Base-by-base conservation (phyloP, 768 basidiomycete genomes). In the Daedaleopsis sinensis region DNA sequence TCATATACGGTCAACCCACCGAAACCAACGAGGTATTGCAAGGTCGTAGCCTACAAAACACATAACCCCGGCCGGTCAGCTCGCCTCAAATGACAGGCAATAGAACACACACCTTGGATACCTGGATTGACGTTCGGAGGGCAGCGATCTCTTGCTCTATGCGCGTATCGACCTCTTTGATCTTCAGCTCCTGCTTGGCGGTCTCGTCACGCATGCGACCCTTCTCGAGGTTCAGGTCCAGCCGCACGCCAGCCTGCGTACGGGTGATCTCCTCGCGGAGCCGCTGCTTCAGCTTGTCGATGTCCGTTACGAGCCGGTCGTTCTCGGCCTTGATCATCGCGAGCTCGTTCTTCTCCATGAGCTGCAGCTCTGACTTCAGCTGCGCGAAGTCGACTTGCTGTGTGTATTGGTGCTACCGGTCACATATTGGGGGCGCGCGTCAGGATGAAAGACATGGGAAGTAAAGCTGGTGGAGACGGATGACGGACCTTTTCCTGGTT, bases 311-410 rank as follows among this genome's bases (percentile, higher is more conserved):
- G 36, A 99, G 81, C n/a, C 96, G 85, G 72, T 98, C 97, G 68
- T 93, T 98, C 81, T 98, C 96, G 21, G 93, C 90, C 76, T 95
- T 96, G 77, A 98, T 88, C 84, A 92, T 89, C 24, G 94, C 88
- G 37, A 97, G 82, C 71, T 99, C 96, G 66, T 98, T 97, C 84
- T 94, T 95, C 80, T 96, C 95, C 82, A 92, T 93, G 39, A 98
- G 79, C 75, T 98, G 93, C 32, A 99, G 82, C 74, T 97, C 96
- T 21, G 94, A 96, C 78, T 97, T 97, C 65, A 96, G 88, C 73
- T 94, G 92, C 3, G 95, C 92, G 74, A 98, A 97, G 77, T 98
- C 96, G 59, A 98, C 96, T 77, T 95, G 93, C 71, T 96, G 94
- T 32, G 92, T 94, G 74, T 95, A 95, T 68, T 93, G 91, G 67